A percentile compares a stretch with the other conserved stretches of the same genome.
Evolutionary conservation across 148 eudicot genomes (phyloP).

Genomic region (Diospyros lotus): DNA sequence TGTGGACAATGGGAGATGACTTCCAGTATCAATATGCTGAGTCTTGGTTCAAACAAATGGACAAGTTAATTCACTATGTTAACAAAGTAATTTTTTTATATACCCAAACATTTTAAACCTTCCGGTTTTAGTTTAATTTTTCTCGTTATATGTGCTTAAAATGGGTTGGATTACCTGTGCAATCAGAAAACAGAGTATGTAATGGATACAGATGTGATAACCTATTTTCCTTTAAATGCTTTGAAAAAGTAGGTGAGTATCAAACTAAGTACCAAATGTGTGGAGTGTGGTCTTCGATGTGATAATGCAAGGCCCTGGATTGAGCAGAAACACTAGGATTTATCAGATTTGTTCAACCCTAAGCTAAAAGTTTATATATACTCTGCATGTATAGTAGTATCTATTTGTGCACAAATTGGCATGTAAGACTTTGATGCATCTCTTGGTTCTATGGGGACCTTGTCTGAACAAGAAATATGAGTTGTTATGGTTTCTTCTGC

Average conservation of each 20-base stretch:
- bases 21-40: conserved; percentile 88
- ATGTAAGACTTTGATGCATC: background rate
- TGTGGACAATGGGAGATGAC: conserved; percentile 99
- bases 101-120: background rate
- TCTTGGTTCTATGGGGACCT: background rate
- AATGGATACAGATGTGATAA: background rate
- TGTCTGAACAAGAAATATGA: background rate
- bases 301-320: too few species aligned
- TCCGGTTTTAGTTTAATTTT: background rate
- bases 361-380: background rate
- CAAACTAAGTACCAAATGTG: background rate
- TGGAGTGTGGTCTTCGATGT: background rate
- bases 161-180: background rate
- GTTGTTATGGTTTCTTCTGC: background rate
- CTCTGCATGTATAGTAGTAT: background rate
- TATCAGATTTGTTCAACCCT: background rate
- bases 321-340: background rate
- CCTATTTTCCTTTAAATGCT: background rate
- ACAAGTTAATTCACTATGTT: conserved; percentile 80
- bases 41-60: conserved; percentile 95
- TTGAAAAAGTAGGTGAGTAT: background rate
- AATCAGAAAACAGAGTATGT: background rate
- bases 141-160: background rate
- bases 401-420: too few species aligned
- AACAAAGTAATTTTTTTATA: conserved; percentile 45